Base-by-base conservation (phyloP, 2,329 filamentous ascomycete species). In the Venturia carpophila region DNA sequence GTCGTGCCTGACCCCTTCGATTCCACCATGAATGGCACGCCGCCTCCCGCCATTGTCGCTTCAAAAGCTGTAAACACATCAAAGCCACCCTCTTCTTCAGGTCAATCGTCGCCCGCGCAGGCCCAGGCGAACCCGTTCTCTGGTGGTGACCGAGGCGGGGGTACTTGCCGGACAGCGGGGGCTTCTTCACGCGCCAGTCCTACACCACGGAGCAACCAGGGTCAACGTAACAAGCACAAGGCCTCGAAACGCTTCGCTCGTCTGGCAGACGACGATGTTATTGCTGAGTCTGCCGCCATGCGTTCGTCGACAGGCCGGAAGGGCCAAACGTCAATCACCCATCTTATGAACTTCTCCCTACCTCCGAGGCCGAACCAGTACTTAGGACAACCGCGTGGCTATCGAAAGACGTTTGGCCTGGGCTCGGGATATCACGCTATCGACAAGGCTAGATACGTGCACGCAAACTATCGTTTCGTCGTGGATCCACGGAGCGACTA, bases 401-500 rank as follows among this genome's bases (percentile, higher is more conserved):
- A 73, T 71, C 85, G 89, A 66, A 83, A 89, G 64, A 89, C 88
- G 1, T 96, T 90, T 88, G 91, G 91, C 0, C 81, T 90, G 49
- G 91, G 92, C 4, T 96, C 92, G 43, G 92, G 92, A 34, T 90
- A 96, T 75, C 92, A 97, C 75, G 87, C 91, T 17, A 85, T 87
- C 55, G 94, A 99, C 76, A 97, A 97, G 78, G 89, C 92, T 66
- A 87, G 90, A 82, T 93, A 83, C 66, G 87, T 99, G 19, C 92
- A 99, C 75, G 92, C 94, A 69, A 99, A 99, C 75, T 99, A 99
- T 74, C 89, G 94, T 65, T 99, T 99, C 75, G 89, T 99, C 66
- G 92, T 99, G 63, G 87, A 91, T 67, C 93, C 94, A 3, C 83
- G 85, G 65, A 88, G 86, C 66, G 85, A 88, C 71, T 99, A 97